Base-by-base conservation (phyloP, 2,329 filamentous ascomycete genomes). In the Beauveria sp. region DNA sequence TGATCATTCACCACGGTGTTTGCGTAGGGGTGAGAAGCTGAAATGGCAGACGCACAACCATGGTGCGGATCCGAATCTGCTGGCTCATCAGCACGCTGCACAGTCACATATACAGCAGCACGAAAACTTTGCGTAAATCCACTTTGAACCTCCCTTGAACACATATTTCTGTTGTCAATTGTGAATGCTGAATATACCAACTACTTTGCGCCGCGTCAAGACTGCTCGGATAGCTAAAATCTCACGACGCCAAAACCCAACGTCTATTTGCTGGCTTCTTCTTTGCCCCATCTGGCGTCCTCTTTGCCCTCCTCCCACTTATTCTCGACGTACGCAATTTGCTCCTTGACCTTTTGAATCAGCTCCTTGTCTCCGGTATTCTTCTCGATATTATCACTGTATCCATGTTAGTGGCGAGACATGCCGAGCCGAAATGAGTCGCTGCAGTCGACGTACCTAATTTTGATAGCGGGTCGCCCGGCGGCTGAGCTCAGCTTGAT, bases 401-500 rank as follows among this genome's bases (percentile, higher is more conserved):
- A 9, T 24, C 22, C 16, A 22, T 24, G 10, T 55, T 55, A 30
- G 22, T 24, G n/a, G 10, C 7, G 5, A 12, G 28, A 20, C 49
- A 16, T 51, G 49, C 12, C 16, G 26, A 20, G 24, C 8, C 16
- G 24, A 2, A 14, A 47, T 16, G 14, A 4, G 2, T 7, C 4
- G 5, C 14, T 3, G 14, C 46, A 14, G 4, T 2, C 2, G 2
- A 63, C 72, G 67, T 54, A 77, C 77, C 76, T 97, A 67, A 99
- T 90, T 79, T 99, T 99, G 70, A 99, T 86, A 2, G 95, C 93
- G 0, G 88, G 85, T 52, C 87, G 84, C 6, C 93, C 93, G 16
- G 80, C 85, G 0, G 92, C 95, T 10, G 90, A 92, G 64, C 90
- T 91, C 63, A 99, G 82, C 77, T 99, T 99, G 77, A 99, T 97